Conservation (phyloP, 1,284 basidiomycete species). For the Prillingera fragicola region DNA sequence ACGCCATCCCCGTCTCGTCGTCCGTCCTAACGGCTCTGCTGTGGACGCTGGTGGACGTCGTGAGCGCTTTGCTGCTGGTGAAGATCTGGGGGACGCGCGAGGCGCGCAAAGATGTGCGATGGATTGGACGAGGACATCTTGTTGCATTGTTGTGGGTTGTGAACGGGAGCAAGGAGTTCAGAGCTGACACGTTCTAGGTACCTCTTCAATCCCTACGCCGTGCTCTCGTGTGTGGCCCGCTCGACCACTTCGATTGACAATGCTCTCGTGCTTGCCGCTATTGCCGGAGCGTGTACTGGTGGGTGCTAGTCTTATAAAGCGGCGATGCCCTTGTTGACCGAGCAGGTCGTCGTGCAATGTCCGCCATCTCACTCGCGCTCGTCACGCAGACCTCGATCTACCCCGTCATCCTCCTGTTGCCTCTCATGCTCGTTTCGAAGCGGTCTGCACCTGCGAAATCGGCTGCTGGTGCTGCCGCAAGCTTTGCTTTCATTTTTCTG, state of each 20-base stretch:
- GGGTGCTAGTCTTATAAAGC: conserved; percentile 18
- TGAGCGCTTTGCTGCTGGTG: conserved; percentile 60
- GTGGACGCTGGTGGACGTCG: conserved; percentile 66
- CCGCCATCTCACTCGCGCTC: conserved; percentile 63
- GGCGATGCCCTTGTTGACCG: background rate
- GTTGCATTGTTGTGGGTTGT: too few relatives aligned
- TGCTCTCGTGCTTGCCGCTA: conserved; percentile 58
- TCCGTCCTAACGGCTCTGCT: conserved; percentile 54
- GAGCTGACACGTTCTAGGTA: too few relatives aligned
- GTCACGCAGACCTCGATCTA: conserved; percentile 67
- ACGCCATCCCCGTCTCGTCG: conserved; percentile 56
- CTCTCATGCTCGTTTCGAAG: conserved; percentile 54
- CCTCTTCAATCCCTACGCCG: conserved; percentile 80
- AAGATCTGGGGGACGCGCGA: conserved; percentile 11
- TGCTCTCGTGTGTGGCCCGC: conserved; percentile 69
- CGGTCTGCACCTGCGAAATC: conserved; percentile 1
- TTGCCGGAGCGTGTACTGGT: conserved; percentile 72
- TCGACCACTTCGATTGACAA: conserved; percentile 79
- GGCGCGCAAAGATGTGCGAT: background rate
- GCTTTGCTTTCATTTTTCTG: conserved; percentile 20
- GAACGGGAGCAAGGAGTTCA: too few relatives aligned
- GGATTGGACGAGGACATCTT: too few relatives aligned
- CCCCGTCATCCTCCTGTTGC: conserved; percentile 62
- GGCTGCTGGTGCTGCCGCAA: conserved; percentile 1
- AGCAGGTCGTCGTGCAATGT: conserved; percentile 55